Conservation (phyloP, 1,139 yeast genomes). For the Yueomyces sp. region DNA sequence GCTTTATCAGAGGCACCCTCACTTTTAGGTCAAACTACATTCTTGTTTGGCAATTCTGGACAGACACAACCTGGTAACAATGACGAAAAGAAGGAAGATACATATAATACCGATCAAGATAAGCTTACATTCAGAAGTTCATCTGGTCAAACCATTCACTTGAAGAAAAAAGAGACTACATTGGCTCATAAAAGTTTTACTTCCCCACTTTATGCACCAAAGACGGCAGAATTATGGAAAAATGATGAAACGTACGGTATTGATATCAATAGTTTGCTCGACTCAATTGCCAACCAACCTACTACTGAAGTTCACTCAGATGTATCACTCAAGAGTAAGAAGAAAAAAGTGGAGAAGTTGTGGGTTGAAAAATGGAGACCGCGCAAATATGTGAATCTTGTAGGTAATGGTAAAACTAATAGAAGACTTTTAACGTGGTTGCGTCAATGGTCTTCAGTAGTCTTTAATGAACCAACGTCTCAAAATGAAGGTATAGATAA, state of each 20-base stretch:
- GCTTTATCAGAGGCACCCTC: too few relatives aligned
- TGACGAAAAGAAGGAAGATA: too few relatives aligned
- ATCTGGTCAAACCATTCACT: too few relatives aligned
- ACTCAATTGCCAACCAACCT: slow-evolving; percentile 17
- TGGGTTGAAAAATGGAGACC: slow-evolving; percentile 90
- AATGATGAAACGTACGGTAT: slow-evolving; percentile 26
- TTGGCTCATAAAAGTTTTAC: too few relatives aligned
- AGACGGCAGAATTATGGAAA: slow-evolving; percentile 9
- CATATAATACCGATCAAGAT: too few relatives aligned
- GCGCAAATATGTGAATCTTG: slow-evolving; percentile 50
- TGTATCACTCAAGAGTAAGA: not conserved
- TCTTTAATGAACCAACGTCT: slow-evolving; percentile 28
- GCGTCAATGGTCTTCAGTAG: slow-evolving; percentile 64
- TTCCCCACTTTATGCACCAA: too few relatives aligned
- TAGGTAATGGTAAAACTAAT: slow-evolving; percentile 73
- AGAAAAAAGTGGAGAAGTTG: slow-evolving; percentile 15
- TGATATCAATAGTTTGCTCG: slow-evolving; percentile 25
- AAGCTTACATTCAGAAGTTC: too few relatives aligned
- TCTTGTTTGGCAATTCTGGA: too few relatives aligned
- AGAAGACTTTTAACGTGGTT: slow-evolving; percentile 68
- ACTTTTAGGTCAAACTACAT: too few relatives aligned
- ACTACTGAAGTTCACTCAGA: not conserved
- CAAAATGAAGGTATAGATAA: slow-evolving; percentile 1
- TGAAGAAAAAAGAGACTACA: too few relatives aligned
- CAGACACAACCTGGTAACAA: too few relatives aligned